A percentile compares a stretch with the other conserved stretches of the same genome.
Evolutionary conservation across 2,329 filamentous ascomycete genomes (phyloP).

Genomic region (Talaromyces amestolkiae): DNA sequence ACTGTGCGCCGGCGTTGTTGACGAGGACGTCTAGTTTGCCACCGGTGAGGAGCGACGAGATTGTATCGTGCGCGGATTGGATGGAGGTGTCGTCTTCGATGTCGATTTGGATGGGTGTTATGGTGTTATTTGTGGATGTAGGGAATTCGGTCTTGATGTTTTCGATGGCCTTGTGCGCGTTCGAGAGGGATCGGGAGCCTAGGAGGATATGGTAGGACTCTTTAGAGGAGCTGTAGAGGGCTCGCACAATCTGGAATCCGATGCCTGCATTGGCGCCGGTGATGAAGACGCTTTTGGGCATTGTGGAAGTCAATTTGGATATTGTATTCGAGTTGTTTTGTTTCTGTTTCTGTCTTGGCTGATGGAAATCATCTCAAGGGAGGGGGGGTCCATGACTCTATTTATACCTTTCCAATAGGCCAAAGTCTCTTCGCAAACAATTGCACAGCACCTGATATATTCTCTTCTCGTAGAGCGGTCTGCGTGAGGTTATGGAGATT

Average conservation of each 20-base stretch:
- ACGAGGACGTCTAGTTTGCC: constrained; percentile 54
- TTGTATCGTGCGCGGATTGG: constrained; percentile 42
- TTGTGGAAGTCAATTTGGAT: background rate
- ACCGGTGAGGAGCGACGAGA: constrained; percentile 43
- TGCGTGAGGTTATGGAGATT: background rate
- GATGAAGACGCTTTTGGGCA: constrained; percentile 46
- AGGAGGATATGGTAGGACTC: constrained; percentile 57
- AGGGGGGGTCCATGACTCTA: background rate
- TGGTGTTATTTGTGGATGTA: constrained; percentile 38
- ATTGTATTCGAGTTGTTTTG: background rate
- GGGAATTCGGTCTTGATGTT: constrained; percentile 44
- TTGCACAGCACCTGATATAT: background rate
- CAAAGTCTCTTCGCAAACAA: background rate
- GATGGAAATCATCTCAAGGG: background rate
- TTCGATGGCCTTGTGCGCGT: constrained; percentile 50
- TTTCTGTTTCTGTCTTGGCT: background rate
- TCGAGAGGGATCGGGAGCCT: constrained; percentile 52
- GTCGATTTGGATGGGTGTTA: constrained; percentile 54
- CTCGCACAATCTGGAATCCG: constrained; percentile 58
- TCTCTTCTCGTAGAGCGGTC: background rate
- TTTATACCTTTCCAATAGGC: background rate
- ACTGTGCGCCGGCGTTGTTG: constrained; percentile 54
- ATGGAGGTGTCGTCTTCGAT: constrained; percentile 55
- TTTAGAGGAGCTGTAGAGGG: constrained; percentile 47
- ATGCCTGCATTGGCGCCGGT: constrained; percentile 63